Conservation (phyloP, 164 flowering plant genomes). For the Chloranthus sessilifolius region DNA sequence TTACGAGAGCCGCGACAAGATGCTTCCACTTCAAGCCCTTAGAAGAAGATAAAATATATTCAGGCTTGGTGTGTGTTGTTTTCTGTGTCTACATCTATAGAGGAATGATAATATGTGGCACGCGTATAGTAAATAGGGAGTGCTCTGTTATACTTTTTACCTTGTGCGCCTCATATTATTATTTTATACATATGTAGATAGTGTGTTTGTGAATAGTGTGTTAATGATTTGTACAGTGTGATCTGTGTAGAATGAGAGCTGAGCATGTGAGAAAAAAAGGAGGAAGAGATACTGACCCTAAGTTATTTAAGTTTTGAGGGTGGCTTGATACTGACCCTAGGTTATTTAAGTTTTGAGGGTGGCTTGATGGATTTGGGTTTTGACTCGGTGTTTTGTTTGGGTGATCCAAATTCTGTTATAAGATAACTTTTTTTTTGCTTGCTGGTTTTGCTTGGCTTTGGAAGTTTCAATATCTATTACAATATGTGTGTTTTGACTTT, state of each 20-base stretch:
- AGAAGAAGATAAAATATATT: too few relatives aligned
- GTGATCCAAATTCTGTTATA: conserved; percentile 20
- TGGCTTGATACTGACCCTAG: too few relatives aligned
- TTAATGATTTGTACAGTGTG: conserved; percentile 22
- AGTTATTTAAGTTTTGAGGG: conserved; percentile 6
- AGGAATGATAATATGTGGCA: too few relatives aligned
- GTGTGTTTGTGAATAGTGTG: conserved; percentile 20
- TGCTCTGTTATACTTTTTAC: too few relatives aligned
- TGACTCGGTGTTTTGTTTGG: conserved; percentile 23
- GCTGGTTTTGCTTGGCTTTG: background rate
- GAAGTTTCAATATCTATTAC: too few relatives aligned
- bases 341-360: conserved; percentile 4
- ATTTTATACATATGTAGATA: too few relatives aligned
- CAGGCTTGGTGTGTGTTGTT: background rate
- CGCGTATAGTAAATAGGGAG: too few relatives aligned
- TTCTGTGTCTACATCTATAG: too few relatives aligned
- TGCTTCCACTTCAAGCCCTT: conserved; percentile 41
- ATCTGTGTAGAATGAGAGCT: background rate
- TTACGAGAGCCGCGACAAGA: conserved; percentile 81
- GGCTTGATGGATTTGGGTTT: conserved; percentile 30
- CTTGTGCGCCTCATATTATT: too few relatives aligned
- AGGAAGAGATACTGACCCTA: conserved; percentile 6
- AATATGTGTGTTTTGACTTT: too few relatives aligned
- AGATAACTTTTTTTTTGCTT: background rate
- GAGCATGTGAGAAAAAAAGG: conserved; percentile 2